Conservation (phyloP, 2,329 filamentous ascomycete species). For the Penicillium capsulatum region DNA sequence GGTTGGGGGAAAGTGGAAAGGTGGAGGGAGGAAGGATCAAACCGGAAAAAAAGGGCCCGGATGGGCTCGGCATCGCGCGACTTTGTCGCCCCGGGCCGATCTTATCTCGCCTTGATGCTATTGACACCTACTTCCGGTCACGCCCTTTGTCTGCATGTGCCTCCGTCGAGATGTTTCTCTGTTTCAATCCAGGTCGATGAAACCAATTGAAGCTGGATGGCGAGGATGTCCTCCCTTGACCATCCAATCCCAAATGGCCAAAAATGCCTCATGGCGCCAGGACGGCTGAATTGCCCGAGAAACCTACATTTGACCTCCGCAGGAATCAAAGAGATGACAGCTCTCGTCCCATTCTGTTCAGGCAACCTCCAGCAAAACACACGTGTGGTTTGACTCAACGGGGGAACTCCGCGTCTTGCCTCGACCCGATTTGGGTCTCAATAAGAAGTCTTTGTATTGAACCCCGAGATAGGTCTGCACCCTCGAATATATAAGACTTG, state of each 20-base stretch:
- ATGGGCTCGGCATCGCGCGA: slow-evolving; percentile 32
- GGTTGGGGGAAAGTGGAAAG: neutral
- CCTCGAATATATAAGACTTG: no score
- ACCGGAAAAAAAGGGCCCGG: slow-evolving; percentile 34
- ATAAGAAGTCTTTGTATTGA: neutral
- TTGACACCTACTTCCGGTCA: slow-evolving; percentile 4
- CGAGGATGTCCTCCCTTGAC: no score
- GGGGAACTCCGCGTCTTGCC: neutral
- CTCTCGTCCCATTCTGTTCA: neutral
- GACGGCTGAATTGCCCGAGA: no score
- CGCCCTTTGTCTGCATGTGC: neutral
- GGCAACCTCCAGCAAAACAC: no score
- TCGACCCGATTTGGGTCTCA: neutral
- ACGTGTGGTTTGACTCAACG: no score
- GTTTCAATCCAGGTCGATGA: no score
- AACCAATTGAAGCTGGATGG: no score
- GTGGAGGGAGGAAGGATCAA: no score
- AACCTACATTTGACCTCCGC: no score
- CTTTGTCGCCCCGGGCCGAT: slow-evolving; percentile 20
- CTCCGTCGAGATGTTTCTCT: no score
- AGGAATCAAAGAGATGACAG: no score
- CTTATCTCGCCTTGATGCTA: slow-evolving; percentile 20
- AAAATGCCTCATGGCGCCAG: neutral
- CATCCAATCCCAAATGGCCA: neutral
- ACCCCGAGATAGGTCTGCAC: no score